These are phyloP conservation scores for Miscanthus lutarioriparius DNA, from an alignment of 176 grass and related monocot species.

Conservation along the genomic window DNA sequence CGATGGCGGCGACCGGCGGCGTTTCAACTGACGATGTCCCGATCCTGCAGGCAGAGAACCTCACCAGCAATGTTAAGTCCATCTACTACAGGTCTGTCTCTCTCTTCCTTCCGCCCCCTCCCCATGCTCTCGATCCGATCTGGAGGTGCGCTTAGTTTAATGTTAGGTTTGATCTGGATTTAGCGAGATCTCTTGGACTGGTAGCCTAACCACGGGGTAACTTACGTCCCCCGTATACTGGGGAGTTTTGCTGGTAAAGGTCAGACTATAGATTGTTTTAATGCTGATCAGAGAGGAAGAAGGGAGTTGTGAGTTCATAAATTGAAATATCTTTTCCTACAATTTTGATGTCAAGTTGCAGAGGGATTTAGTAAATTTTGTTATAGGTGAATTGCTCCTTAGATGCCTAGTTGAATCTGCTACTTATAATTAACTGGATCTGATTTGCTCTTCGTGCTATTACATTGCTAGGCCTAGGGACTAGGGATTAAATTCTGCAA, in stretches of 20 bases:
- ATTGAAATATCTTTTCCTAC: neutral
- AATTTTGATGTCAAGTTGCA: neutral
- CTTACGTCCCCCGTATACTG: neutral
- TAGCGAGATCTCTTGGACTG: neutral
- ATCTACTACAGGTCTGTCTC: conserved; percentile 64
- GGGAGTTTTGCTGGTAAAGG: neutral
- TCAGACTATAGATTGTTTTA: neutral
- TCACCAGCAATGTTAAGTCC: conserved; percentile 78
- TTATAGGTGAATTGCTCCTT: neutral
- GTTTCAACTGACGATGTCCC: conserved; percentile 40
- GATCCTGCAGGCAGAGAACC: conserved; percentile 68
- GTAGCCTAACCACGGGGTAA: neutral
- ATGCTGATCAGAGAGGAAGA: conserved; percentile 8
- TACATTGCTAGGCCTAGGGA: neutral
- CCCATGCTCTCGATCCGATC: conserved; percentile 5
- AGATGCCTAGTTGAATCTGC: neutral
- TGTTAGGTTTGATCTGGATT: neutral
- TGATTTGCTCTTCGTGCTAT: neutral
- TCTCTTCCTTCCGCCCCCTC: neutral
- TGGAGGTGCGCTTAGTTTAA: neutral
- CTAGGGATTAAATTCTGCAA: neutral
- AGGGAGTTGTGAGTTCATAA: neutral
- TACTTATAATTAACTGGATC: neutral
- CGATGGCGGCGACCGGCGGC: conserved; percentile 39
- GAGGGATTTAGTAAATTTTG: neutral